These are phyloP conservation scores for Schoenoplectus triqueter DNA, from an alignment of 202 grass and related monocot species.

Conservation along the genomic window DNA sequence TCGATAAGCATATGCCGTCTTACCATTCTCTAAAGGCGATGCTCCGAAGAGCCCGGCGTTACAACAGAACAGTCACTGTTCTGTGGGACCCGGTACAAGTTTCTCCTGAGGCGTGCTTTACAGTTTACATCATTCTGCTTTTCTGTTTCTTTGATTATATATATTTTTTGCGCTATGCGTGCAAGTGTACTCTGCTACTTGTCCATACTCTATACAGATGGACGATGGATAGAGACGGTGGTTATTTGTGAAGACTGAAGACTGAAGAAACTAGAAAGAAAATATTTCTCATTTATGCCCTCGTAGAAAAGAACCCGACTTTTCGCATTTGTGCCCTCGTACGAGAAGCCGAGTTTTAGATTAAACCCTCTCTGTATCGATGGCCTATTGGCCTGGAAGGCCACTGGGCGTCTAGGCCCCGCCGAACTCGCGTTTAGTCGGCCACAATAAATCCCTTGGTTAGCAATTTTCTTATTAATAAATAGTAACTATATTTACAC, in stretches of 20 bases:
- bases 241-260: constrained; percentile 11
- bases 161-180: neutral
- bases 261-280: neutral
- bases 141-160: neutral
- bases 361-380: neutral
- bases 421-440: neutral
- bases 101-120: neutral
- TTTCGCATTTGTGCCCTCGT: neutral
- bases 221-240: constrained; percentile 10
- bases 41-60: constrained; percentile 2
- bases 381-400: neutral
- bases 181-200: constrained; percentile 14
- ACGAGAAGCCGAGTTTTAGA: neutral
- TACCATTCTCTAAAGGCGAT: neutral
- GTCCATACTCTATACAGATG: neutral
- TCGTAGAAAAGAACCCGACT: neutral
- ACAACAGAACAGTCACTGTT: neutral
- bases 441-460: constrained; percentile 32
- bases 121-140: neutral
- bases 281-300: neutral
- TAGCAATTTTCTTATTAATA: neutral
- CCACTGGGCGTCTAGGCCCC: neutral
- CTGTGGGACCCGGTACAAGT: neutral
- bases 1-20: constrained; percentile 33
- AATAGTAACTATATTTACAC: neutral